phyloP scores from a whole-genome alignment of 352 stramenopile species.

The Phytophthora crassamura region DNA sequence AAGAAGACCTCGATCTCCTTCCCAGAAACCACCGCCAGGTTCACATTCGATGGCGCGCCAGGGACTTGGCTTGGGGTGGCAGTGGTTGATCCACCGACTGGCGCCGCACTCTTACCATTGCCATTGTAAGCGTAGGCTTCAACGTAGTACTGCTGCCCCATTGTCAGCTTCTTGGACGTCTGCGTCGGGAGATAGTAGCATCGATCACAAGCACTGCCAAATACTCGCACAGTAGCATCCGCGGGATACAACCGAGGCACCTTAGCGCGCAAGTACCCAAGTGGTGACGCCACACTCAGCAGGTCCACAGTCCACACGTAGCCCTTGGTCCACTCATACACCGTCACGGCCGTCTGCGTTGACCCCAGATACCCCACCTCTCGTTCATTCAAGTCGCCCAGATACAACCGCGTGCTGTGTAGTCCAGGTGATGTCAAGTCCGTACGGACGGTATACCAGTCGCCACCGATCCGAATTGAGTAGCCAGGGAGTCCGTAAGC shows the following conservation, averaged over 20 bases:
- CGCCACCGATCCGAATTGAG: constrained; percentile 57
- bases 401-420: constrained; percentile 48
- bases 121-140: constrained; percentile 79
- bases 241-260: constrained; percentile 58
- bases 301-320: constrained; percentile 72
- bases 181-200: constrained; percentile 76
- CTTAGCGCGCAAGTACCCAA: constrained; percentile 61
- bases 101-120: constrained; percentile 68
- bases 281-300: constrained; percentile 46
- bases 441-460: constrained; percentile 76
- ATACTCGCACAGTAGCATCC: constrained; percentile 49
- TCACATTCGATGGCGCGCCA: constrained; percentile 88
- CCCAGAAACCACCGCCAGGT: constrained; percentile 88
- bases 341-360: constrained; percentile 44
- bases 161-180: constrained; percentile 54
- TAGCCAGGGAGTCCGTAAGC: constrained; percentile 70
- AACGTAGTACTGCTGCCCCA: constrained; percentile 81
- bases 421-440: constrained; percentile 53
- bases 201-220: constrained; percentile 54
- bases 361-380: constrained; percentile 62
- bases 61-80: constrained; percentile 88
- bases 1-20: constrained; percentile 92
- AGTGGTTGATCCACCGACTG: constrained; percentile 32
- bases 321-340: constrained; percentile 79
- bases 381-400: constrained; percentile 65